These are phyloP conservation scores for Trifolium fragiferum DNA, from an alignment of 306 rosid species.

Conservation along the genomic window DNA sequence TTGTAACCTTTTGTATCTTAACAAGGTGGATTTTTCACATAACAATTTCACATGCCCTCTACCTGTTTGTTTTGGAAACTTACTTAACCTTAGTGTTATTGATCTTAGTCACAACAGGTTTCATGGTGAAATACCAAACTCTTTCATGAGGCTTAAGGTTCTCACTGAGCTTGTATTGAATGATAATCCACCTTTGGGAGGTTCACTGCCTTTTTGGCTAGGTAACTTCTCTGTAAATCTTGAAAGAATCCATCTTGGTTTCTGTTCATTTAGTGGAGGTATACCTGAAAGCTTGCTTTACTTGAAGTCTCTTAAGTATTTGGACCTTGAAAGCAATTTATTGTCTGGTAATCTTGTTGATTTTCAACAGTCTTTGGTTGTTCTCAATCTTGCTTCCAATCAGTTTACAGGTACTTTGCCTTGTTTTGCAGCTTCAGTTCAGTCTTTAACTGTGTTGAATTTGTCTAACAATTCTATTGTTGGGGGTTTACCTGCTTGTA, in stretches of 20 bases:
- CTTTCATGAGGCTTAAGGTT: conserved; percentile 62
- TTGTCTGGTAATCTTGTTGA: conserved; percentile 68
- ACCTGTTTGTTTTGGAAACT: conserved; percentile 71
- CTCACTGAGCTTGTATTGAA: conserved; percentile 71
- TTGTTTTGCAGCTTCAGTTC: conserved; percentile 76
- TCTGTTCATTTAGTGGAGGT: conserved; percentile 66
- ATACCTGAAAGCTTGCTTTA: conserved; percentile 77
- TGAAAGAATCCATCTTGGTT: conserved; percentile 66
- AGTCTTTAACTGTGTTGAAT: conserved; percentile 70
- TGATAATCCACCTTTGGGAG: conserved; percentile 74
- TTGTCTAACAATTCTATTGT: conserved; percentile 80
- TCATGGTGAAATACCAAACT: conserved; percentile 70
- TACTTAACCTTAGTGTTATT: conserved; percentile 56
- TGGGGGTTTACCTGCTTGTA: conserved; percentile 88
- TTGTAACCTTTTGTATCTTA: conserved; percentile 65
- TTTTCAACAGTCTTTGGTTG: conserved; percentile 75
- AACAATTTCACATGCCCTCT: conserved; percentile 67
- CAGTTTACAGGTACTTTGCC: conserved; percentile 88
- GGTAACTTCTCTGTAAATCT: conserved; percentile 83
- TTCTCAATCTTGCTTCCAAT: conserved; percentile 85
- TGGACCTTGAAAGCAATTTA: conserved; percentile 68
- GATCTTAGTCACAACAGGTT: conserved; percentile 76
- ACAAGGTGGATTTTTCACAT: conserved; percentile 61
- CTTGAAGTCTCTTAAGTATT: conserved; percentile 66
- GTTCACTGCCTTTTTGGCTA: conserved; percentile 76